Evolutionary conservation across 768 basidiomycete species (phyloP), one percentile per base, ranked within the genome.

Genomic region (Strobilomyces dryophilus): DNA sequence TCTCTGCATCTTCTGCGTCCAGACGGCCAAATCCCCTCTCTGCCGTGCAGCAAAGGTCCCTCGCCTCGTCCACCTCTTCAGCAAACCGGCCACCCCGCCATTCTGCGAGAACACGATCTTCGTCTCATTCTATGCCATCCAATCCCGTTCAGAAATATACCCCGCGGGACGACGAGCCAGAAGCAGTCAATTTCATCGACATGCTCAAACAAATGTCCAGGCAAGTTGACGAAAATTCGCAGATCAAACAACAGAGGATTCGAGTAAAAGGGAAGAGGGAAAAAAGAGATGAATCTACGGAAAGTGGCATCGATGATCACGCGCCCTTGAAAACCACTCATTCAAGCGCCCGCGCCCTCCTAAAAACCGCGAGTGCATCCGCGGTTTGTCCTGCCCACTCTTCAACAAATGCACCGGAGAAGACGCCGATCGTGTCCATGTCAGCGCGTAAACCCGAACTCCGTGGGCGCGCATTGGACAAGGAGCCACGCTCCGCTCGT

Each of bases 201-300:
- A 62, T 69, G 17, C 64, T 68, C 40, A 56, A 56, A 27, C 55
- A 64, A n/a, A 55, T 58, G 8, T 60, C 58, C 31, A 59, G 39
- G 24, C 49, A 61, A n/a, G 18, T 66, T 17, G 67, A 68, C 26
- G 53, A 55, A 32, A 66, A 70, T 42, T 53, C 67, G 11, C 47
- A 47, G 40, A 64, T 59, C 52, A 68, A 68, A 51, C 62, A 71
- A 43, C 55, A 49, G 14, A 20, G 47, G 18, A 58, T 41, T 8
- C 53, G 60, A 7, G 47, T 32, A 37, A 55, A 47, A 40, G 59
- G 56, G 26, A 60, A 50, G 32, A 48, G 7, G 18, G 44, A 43
- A 29, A 31, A 49, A 18, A 47, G 49, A 40, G 57, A 48, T 12
- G 46, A 34, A 4, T 54, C 56, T 24, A 29, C 36, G 5, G 39